These are phyloP conservation scores for Senecio squalidus DNA, from an alignment of 140 eudicot genomes.

Conservation along the genomic window DNA sequence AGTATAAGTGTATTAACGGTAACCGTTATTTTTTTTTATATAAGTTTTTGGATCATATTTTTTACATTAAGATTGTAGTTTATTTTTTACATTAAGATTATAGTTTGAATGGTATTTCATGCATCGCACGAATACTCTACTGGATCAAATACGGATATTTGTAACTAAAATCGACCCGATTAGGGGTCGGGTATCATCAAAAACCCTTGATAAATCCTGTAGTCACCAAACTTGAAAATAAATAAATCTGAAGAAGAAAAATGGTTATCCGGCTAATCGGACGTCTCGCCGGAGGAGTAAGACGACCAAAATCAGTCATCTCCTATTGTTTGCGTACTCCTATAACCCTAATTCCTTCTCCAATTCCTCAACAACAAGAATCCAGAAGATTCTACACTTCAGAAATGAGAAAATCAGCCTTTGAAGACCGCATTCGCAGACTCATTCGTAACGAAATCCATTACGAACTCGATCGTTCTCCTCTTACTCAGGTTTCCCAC, in stretches of 20 bases:
- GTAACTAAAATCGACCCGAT: too few relatives aligned
- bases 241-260: background rate
- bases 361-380: slow-evolving; percentile 8
- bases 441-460: slow-evolving; percentile 79
- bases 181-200: too few relatives aligned
- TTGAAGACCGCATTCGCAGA: slow-evolving; percentile 68
- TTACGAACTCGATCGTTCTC: slow-evolving; percentile 66
- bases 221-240: background rate
- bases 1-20: too few relatives aligned
- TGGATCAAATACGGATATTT: too few relatives aligned
- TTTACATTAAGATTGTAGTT: too few relatives aligned
- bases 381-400: slow-evolving; percentile 37
- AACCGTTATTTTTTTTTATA: too few relatives aligned
- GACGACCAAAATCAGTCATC: slow-evolving; percentile 8
- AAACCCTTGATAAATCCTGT: background rate
- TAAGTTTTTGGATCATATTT: too few relatives aligned
- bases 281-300: slow-evolving; percentile 17
- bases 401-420: slow-evolving; percentile 72
- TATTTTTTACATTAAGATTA: too few relatives aligned
- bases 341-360: slow-evolving; percentile 10
- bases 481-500: slow-evolving; percentile 48
- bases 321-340: background rate
- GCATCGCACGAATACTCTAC: too few relatives aligned
- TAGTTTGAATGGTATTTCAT: too few relatives aligned
- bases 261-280: slow-evolving; percentile 40